Evolutionary conservation across 495 filamentous ascomycete species (phyloP), one percentile per base, ranked within the genome.

Genomic region (Annulohypoxylon stygium): DNA sequence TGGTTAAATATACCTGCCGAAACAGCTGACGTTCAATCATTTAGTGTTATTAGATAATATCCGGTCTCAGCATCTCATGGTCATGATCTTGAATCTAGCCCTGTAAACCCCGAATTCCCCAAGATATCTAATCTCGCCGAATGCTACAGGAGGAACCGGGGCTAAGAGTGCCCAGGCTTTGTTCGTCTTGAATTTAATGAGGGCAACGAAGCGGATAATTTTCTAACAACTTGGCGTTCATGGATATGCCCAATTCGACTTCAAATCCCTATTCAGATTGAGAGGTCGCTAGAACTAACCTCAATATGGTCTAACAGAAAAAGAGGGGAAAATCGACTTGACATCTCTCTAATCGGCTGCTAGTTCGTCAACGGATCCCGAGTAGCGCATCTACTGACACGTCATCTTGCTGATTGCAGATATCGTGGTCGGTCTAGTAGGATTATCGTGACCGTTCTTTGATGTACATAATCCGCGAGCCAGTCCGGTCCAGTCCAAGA

Each of bases 321-420:
- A 54, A 33, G 23, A 54, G 25, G 48, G 30, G 50, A 54, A 33
- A 33, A 34, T 10, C 25, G 11, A 26, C 10, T 7, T 7, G 23
- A 33, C 11, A 54, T 55, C 36, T 50, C 45, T 63, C n/a, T 62
- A 41, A 47, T 48, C 34, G 48, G 41, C 33, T 53, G 50, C 50
- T 65, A 53, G 60, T 41, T 59, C 36, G 36, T 26, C 25, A 57
- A 33, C 45, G 43, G 63, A 47, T 54, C 61, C 36, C 36, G 2
- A 62, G 23, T 63, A 67, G 55, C 53, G 48, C 50, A 62, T 12
- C n/a, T 47, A 37, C 10, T 61, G 67, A 67, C 72, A 75, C 72
- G 72, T 75, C 72, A 75, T 70, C 67, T 34, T 65, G 67, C 67
- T 55, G 39, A 64, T 64, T 70, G 67, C 63, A 74, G 61, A 20